phyloP scores from a whole-genome alignment of 1,284 basidiomycete species.

The Paramarasmius palmivorus region DNA sequence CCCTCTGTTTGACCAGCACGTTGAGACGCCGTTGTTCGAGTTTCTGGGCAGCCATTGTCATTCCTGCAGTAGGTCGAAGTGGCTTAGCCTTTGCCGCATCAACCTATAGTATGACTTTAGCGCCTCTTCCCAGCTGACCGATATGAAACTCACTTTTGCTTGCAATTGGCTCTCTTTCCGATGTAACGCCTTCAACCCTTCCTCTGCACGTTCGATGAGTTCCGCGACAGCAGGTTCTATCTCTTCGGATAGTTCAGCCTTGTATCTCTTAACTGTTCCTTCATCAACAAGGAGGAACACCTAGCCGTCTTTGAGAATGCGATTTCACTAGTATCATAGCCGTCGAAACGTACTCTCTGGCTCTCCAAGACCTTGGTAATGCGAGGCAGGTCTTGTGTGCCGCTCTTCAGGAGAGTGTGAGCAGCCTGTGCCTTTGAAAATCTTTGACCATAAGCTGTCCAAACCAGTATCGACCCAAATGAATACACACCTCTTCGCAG shows the following conservation, averaged over 20 bases:
- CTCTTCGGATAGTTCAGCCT: slow-evolving; percentile 70
- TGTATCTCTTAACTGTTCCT: slow-evolving; percentile 65
- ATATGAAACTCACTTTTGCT: slow-evolving; percentile 47
- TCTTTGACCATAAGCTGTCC: neutral
- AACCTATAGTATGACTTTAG: slow-evolving; percentile 34
- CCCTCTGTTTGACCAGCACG: slow-evolving; percentile 60
- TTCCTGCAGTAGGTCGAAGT: slow-evolving; percentile 37
- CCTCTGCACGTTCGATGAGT: slow-evolving; percentile 68
- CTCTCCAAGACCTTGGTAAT: slow-evolving; percentile 65
- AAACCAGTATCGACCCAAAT: neutral
- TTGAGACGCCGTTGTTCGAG: slow-evolving; percentile 63
- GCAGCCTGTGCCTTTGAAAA: slow-evolving; percentile 58
- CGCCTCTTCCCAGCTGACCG: neutral
- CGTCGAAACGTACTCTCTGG: slow-evolving; percentile 48
- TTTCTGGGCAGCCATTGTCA: slow-evolving; percentile 60
- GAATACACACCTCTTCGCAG: slow-evolving; percentile 58
- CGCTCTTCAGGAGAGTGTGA: slow-evolving; percentile 65
- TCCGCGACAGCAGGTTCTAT: slow-evolving; percentile 78
- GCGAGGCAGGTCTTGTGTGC: slow-evolving; percentile 67
- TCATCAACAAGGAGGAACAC: slow-evolving; percentile 73
- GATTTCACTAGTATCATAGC: neutral
- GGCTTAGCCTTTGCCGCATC: slow-evolving; percentile 52
- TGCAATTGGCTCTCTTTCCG: slow-evolving; percentile 61
- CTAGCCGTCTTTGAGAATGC: slow-evolving; percentile 32
- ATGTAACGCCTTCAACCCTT: slow-evolving; percentile 56